A percentile compares a stretch with the other conserved stretches of the same genome.
phyloP scores from a whole-genome alignment of 805 yeast genomes.

The Phaffomyces thermotolerans region DNA sequence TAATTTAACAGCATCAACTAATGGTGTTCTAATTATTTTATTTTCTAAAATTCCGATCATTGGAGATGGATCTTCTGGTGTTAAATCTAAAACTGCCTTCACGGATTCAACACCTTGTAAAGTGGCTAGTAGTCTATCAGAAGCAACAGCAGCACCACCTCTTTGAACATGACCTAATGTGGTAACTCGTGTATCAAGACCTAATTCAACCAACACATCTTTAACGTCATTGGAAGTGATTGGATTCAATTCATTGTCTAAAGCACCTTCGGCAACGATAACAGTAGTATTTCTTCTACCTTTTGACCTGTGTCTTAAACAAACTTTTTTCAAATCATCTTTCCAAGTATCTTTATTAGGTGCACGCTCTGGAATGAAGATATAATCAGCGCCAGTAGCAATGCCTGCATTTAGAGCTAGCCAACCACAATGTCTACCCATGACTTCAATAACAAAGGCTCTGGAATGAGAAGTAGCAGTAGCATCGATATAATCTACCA shows the following conservation, averaged over 20 bases:
- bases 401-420: conserved; percentile 95
- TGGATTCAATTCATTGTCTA: conserved; percentile 72
- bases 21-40: conserved; percentile 74
- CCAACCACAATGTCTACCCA: conserved; percentile 99
- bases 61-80: conserved; percentile 91
- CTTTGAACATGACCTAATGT: conserved; percentile 97
- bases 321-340: conserved; percentile 68
- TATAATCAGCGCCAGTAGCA: conserved; percentile 92
- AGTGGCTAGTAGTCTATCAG: conserved; percentile 85
- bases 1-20: conserved; percentile 82
- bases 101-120: conserved; percentile 98
- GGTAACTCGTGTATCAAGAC: conserved; percentile 91
- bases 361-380: conserved; percentile 92
- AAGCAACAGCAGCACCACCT: conserved; percentile 98
- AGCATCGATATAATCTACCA: conserved; percentile 94
- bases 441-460: conserved; percentile 96
- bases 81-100: conserved; percentile 78
- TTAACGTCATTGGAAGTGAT: conserved; percentile 77
- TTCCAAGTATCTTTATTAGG: conserved; percentile 71
- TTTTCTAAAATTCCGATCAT: conserved; percentile 87
- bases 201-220: conserved; percentile 73
- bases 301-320: conserved; percentile 67
- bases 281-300: conserved; percentile 95
- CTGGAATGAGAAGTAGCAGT: conserved; percentile 96
- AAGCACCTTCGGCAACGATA: conserved; percentile 97